Conservation (phyloP, 75 land plant genomes). For the Cunninghamia lanceolata region DNA sequence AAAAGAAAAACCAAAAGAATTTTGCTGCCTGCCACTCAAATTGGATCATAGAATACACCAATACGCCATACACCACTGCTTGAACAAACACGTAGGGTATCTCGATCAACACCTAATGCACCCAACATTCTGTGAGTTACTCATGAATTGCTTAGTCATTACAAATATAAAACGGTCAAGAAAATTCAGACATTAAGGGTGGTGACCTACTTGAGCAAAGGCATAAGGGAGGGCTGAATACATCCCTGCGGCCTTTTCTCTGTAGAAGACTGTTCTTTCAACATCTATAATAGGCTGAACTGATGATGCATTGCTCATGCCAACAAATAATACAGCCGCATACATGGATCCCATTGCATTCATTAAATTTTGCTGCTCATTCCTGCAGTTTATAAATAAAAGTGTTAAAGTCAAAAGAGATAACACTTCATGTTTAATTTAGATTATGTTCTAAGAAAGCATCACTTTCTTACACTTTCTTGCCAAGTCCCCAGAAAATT, state of each 20-base stretch:
- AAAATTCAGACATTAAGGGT: not conserved
- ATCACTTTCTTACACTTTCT: slow-evolving; percentile 38
- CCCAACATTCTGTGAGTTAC: not conserved
- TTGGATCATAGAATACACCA: too few species aligned
- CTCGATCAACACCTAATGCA: slow-evolving; percentile 38
- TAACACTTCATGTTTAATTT: too few species aligned
- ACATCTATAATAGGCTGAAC: slow-evolving; percentile 32
- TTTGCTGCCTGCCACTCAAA: too few species aligned
- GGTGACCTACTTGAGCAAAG: slow-evolving; percentile 20
- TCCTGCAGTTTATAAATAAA: slow-evolving; percentile 3
- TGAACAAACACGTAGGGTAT: slow-evolving; percentile 39
- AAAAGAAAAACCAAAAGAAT: not conserved
- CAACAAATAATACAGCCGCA: slow-evolving; percentile 25
- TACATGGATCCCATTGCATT: slow-evolving; percentile 37
- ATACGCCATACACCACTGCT: slow-evolving; percentile 18
- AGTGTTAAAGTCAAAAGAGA: too few species aligned
- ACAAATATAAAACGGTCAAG: too few species aligned
- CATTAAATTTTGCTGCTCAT: slow-evolving; percentile 7
- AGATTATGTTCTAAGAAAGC: too few species aligned
- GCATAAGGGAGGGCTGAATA: slow-evolving; percentile 23
- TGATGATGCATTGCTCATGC: slow-evolving; percentile 19
- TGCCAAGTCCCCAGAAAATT: slow-evolving; percentile 43
- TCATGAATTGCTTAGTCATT: too few species aligned
- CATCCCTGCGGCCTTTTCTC: slow-evolving; percentile 19
- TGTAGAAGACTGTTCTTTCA: slow-evolving; percentile 37